A percentile compares a stretch with the other conserved stretches of the same genome.
Conservation (phyloP, 495 filamentous ascomycete genomes). For the Penicillium soppii region DNA sequence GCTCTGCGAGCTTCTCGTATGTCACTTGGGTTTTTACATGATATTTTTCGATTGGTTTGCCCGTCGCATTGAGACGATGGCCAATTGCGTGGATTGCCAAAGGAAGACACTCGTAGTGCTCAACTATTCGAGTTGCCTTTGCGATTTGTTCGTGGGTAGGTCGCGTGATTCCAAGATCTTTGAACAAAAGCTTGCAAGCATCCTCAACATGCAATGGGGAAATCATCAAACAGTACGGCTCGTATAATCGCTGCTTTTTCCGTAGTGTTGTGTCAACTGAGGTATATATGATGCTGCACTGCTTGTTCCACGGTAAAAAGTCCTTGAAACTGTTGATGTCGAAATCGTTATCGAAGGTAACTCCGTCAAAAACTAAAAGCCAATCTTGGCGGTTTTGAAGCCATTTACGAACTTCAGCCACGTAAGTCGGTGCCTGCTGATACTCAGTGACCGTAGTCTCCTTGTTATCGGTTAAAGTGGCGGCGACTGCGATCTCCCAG, state of each 20-base stretch:
- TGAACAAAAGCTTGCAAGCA: constrained; percentile 58
- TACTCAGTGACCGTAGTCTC: constrained; percentile 38
- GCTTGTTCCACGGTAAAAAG: constrained; percentile 68
- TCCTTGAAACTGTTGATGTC: constrained; percentile 57
- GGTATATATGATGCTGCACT: constrained; percentile 75
- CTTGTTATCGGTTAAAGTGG: constrained; percentile 46
- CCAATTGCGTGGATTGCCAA: constrained; percentile 78
- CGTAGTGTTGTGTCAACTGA: constrained; percentile 65
- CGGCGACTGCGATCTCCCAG: constrained; percentile 72
- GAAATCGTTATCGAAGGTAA: constrained; percentile 61
- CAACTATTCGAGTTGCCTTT: constrained; percentile 64
- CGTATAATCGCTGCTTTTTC: constrained; percentile 68
- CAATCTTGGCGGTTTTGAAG: constrained; percentile 68
- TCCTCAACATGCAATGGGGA: constrained; percentile 57
- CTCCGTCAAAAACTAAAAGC: constrained; percentile 75
- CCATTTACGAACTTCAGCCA: constrained; percentile 65
- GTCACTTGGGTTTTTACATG: constrained; percentile 64
- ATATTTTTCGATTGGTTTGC: constrained; percentile 69
- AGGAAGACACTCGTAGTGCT: constrained; percentile 68
- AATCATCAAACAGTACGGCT: constrained; percentile 69
- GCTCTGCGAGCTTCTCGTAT: constrained; percentile 64
- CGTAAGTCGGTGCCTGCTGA: constrained; percentile 52
- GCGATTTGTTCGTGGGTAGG: constrained; percentile 55
- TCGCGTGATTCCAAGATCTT: constrained; percentile 52
- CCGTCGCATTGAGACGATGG: constrained; percentile 68